Conservation (phyloP, 1,284 basidiomycete genomes). For the Trametes versicolor region DNA sequence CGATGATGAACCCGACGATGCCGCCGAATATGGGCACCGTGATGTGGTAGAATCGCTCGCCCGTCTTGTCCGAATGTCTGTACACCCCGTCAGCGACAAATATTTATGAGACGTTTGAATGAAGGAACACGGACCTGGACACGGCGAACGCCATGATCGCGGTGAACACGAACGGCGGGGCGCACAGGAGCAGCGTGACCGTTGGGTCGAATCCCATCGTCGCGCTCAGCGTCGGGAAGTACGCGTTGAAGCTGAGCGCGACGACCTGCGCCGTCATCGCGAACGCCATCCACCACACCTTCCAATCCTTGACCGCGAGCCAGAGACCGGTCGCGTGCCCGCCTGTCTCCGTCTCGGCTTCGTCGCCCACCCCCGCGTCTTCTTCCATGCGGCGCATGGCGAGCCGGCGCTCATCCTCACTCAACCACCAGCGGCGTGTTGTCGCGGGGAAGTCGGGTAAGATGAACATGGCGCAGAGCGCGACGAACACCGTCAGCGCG, state of each 20-base stretch:
- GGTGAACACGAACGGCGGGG: constrained; percentile 81
- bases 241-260: constrained; percentile 78
- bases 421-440: constrained; percentile 60
- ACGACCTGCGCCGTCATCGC: constrained; percentile 59
- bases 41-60: constrained; percentile 76
- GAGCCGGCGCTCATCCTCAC: constrained; percentile 67
- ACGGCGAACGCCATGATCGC: constrained; percentile 61
- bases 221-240: constrained; percentile 73
- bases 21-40: constrained; percentile 63
- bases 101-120: not conserved
- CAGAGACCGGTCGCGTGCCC: constrained; percentile 57
- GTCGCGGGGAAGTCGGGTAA: constrained; percentile 82
- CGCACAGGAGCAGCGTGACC: constrained; percentile 76
- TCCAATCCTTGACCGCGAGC: constrained; percentile 74
- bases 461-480: constrained; percentile 68
- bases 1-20: constrained; percentile 79
- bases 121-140: constrained; percentile 53
- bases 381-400: constrained; percentile 80
- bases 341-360: constrained; percentile 48
- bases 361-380: constrained; percentile 65
- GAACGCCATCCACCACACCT: constrained; percentile 76
- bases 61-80: constrained; percentile 77
- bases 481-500: constrained; percentile 69
- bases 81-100: not conserved
- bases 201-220: constrained; percentile 76